Percentiles rank a stretch among this genome's conserved stretches.
phyloP scores from a whole-genome alignment of 257 asterid species.

The Solanum corneliomulleri region DNA sequence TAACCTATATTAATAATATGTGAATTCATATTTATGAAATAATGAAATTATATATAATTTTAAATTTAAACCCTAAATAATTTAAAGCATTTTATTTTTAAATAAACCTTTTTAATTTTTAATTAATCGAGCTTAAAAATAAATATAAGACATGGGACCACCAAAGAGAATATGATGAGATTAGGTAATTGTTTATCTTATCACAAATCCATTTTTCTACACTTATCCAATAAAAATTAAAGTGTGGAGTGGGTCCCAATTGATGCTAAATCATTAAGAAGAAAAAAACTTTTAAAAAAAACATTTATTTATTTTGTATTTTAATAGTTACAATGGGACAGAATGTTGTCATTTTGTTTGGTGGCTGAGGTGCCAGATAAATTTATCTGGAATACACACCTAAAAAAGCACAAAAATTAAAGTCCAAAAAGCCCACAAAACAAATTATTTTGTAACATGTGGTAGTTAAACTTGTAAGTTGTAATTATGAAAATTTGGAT shows the following conservation, averaged over 20 bases:
- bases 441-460: constrained; percentile 9
- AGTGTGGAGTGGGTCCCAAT: not conserved
- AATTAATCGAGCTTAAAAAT: not conserved
- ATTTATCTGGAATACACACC: constrained; percentile 20
- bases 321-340: not conserved
- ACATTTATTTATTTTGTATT: not conserved
- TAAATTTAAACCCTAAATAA: not conserved
- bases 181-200: not conserved
- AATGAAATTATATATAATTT: not conserved
- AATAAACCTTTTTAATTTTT: not conserved
- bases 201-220: not conserved
- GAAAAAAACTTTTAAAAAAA: too few relatives aligned
- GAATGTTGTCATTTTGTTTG: not conserved
- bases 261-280: not conserved
- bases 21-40: not conserved
- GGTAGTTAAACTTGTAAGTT: constrained; percentile 9
- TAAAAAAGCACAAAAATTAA: not conserved
- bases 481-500: not conserved
- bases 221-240: not conserved
- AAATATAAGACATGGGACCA: not conserved
- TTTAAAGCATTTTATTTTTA: accelerated
- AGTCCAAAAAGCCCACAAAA: not conserved
- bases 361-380: constrained; percentile 19
- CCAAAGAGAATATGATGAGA: not conserved
- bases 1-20: not conserved